Conservation (phyloP, 345 rosid genomes). For the Cochlearia excelsa region DNA sequence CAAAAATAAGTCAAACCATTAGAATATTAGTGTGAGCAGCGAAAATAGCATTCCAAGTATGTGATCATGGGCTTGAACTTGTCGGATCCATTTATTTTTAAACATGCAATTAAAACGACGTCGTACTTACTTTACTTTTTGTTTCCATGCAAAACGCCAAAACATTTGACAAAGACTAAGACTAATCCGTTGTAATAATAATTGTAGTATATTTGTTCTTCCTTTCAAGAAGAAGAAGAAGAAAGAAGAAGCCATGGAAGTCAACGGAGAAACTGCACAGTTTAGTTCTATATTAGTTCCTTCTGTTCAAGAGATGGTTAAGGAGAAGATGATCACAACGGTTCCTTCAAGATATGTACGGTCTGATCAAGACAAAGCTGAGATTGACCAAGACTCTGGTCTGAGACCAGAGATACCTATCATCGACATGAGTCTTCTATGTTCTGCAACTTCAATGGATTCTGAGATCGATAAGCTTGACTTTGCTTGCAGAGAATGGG, state of each 20-base stretch:
- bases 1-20: no score
- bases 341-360: conserved; percentile 26
- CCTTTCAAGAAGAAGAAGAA: conserved; percentile 5
- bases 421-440: conserved; percentile 21
- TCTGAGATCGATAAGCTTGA: conserved; percentile 40
- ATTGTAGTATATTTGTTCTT: no score
- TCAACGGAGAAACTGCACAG: background rate
- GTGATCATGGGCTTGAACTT: no score
- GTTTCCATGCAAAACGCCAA: no score
- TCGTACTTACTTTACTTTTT: no score
- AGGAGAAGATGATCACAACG: conserved; percentile 7
- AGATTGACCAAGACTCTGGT: background rate
- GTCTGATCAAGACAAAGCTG: conserved; percentile 19
- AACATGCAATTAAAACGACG: no score
- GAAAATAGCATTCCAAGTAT: no score
- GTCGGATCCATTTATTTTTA: no score
- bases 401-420: conserved; percentile 7
- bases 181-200: no score
- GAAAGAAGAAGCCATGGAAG: conserved; percentile 14
- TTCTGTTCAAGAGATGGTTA: conserved; percentile 32
- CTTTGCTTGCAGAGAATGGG: conserved; percentile 58
- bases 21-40: no score
- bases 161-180: no score
- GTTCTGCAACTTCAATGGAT: conserved; percentile 13
- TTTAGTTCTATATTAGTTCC: conserved; percentile 22